Evolutionary conservation across 192 early-diverging fungal genomes (phyloP), one percentile per base, ranked within the genome.

Genomic region (Endogone sp.): DNA sequence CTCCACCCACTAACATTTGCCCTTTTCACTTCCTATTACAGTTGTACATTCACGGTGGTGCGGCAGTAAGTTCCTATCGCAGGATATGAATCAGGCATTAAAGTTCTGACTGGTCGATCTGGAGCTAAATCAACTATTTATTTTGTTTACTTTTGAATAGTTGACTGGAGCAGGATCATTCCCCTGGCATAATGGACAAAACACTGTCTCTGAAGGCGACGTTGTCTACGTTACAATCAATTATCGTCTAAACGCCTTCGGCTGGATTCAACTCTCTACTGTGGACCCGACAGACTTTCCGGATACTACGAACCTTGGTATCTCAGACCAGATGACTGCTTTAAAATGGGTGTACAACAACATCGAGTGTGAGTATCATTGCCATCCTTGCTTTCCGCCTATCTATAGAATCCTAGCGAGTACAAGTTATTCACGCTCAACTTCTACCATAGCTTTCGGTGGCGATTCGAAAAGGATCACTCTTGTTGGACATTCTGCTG

Each of bases 401-500:
- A n/a, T n/a, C n/a, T n/a, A n/a, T n/a, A n/a, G n/a, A n/a, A n/a
- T n/a, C n/a, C n/a, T n/a, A n/a, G n/a, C n/a, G n/a, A n/a, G n/a
- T n/a, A n/a, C n/a, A n/a, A n/a, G n/a, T n/a, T n/a, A n/a, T n/a
- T n/a, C n/a, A n/a, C n/a, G n/a, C n/a, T n/a, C n/a, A n/a, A n/a
- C n/a, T n/a, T n/a, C n/a, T n/a, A n/a, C n/a, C n/a, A 78, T 66
- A 24, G 70, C 77, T 4, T 91, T 91, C 74, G 88, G 87, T 20
- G 87, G 87, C 29, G 77, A 90, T 75, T 75, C 87, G 2, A 70
- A 62, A 16, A 44, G 72, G 59, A 66, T 89, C 8, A 91, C 89
- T 6, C 76, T 83, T 25, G 72, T 85, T 66, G 89, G 89, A 2
- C 78, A 85, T 61, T 83, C 80, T 29, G 88, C 87, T 20, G 88